These are phyloP conservation scores for Lipomyces sp. DNA, from an alignment of 805 yeast species.

Conservation along the genomic window DNA sequence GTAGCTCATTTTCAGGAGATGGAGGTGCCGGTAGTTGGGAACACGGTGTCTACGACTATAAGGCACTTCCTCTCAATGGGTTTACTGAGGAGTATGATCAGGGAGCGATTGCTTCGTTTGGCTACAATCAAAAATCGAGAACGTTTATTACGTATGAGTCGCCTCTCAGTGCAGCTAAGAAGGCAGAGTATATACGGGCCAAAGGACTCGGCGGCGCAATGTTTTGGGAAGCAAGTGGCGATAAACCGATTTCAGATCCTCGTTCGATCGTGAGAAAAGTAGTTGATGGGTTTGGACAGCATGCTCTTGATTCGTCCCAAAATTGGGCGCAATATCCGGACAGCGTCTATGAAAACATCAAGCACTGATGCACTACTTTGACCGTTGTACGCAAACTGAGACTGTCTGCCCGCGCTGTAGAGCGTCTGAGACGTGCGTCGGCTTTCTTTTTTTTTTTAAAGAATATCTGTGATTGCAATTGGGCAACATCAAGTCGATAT, in stretches of 20 bases:
- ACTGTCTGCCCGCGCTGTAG: too few relatives aligned
- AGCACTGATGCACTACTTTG: too few relatives aligned
- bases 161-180: conserved; percentile 48
- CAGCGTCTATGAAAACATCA: conserved; percentile 18
- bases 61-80: conserved; percentile 47
- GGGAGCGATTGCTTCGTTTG: conserved; percentile 52
- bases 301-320: neutral
- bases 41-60: conserved; percentile 54
- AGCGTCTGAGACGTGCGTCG: too few relatives aligned
- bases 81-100: conserved; percentile 52
- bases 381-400: too few relatives aligned
- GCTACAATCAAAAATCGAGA: conserved; percentile 42
- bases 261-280: conserved; percentile 9
- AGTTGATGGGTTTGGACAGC: conserved; percentile 8
- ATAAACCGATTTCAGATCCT: neutral
- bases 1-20: conserved; percentile 31
- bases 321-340: conserved; percentile 5
- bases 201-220: conserved; percentile 73
- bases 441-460: too few relatives aligned
- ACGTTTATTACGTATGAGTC: conserved; percentile 66
- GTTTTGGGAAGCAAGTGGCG: conserved; percentile 88
- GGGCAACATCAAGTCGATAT: too few relatives aligned
- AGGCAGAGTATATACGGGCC: conserved; percentile 56
- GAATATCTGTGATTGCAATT: too few relatives aligned
- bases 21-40: conserved; percentile 42